A percentile compares a stretch with the other conserved stretches of the same genome.
phyloP scores from a whole-genome alignment of 1,284 basidiomycete genomes.

The Ganoderma lingzhi region DNA sequence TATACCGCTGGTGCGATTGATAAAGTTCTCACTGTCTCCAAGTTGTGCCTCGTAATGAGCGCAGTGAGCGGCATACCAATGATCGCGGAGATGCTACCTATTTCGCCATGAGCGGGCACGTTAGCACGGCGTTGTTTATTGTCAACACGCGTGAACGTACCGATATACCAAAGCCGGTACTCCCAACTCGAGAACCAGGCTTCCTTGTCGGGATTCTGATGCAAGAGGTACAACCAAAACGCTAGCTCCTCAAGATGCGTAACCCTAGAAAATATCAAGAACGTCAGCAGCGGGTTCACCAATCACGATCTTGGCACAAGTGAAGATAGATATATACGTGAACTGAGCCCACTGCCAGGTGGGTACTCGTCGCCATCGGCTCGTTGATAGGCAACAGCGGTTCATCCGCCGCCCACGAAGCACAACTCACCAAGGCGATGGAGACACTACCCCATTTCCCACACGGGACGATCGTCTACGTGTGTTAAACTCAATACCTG shows the following conservation, averaged over 20 bases:
- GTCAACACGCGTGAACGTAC: constrained; percentile 44
- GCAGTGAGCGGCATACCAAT: constrained; percentile 75
- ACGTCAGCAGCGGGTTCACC: neutral
- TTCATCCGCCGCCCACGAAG: neutral
- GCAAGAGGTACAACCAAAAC: constrained; percentile 80
- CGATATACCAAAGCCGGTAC: constrained; percentile 45
- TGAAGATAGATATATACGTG: neutral
- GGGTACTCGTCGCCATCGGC: neutral
- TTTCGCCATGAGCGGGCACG: neutral
- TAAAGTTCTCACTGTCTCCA: constrained; percentile 55
- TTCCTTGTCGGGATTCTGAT: constrained; percentile 71
- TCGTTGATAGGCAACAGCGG: neutral
- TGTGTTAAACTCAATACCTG: neutral
- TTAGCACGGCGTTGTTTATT: neutral
- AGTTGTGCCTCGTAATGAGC: constrained; percentile 59
- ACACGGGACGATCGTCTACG: neutral
- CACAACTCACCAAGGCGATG: neutral
- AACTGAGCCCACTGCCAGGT: neutral
- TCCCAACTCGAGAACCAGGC: constrained; percentile 68
- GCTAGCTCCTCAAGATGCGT: constrained; percentile 84
- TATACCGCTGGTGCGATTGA: neutral
- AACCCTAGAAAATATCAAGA: constrained; percentile 52
- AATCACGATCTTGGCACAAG: neutral
- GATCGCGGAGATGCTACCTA: constrained; percentile 68
- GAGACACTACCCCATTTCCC: neutral